Evolutionary conservation across 1,284 basidiomycete genomes (phyloP), one percentile per base, ranked within the genome.

Genomic region (Tilletiopsis washingtonensis): DNA sequence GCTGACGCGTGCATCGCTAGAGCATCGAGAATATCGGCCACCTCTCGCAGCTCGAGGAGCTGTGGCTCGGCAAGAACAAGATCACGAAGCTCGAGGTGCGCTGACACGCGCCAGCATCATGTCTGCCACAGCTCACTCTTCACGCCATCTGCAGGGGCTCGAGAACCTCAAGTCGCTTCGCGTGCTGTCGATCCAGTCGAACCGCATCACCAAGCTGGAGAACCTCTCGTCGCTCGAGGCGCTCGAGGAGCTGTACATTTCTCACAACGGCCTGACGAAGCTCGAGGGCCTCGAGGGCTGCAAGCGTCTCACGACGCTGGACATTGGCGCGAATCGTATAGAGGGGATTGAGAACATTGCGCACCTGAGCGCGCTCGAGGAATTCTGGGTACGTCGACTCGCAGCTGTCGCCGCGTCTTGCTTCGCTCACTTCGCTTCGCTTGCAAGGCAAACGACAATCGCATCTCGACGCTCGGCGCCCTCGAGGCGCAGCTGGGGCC

Each of bases 241-340:
- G 6, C 79, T 98, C 15, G 88, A 94, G 66, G 88, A 98, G 74
- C 76, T 98, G 3, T 97, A 97, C 74, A 78, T 98, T 40, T 89
- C 87, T 45, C 91, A 98, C 71, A 98, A 97, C 61, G 94, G 93
- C 0, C 75, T 98, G 17, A 79, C 82, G 57, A 79, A 79, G 58
- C 74, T 98, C n/a, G 87, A 93, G 72, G 91, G 90, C 0, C 76
- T 98, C 14, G 84, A 88, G 57, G 61, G 42, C 34, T 57, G 60
- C 40, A 38, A 27, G 12, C 50, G 87, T 61, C 79, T 98, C 15
- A 84, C 82, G 17, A 91, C 88, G 1, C 77, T 98, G 23, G 93
- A 98, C 68, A 75, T 96, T 14, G 87, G 86, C 20, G 84, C 82
- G 61, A 98, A 98, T 74, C 84, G 84, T 68, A 81, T 98, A 49